Evolutionary conservation across 2,329 filamentous ascomycete genomes (phyloP).

Genomic region (Phyllosticta citribraziliensis): DNA sequence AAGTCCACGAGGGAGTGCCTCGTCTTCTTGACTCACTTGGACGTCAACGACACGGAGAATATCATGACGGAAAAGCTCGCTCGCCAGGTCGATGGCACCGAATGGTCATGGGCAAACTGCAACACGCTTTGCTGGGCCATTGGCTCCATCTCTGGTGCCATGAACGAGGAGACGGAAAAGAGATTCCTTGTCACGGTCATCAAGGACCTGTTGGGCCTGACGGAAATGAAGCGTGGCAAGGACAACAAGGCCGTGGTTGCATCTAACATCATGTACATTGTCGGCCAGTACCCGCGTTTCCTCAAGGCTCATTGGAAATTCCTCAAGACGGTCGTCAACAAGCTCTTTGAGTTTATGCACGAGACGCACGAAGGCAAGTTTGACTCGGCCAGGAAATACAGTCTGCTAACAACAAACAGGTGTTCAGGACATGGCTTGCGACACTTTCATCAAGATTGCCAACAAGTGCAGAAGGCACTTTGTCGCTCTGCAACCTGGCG

Average conservation of each 20-base stretch:
- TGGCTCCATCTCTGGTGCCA: slow-evolving; percentile 93
- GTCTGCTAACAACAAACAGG: slow-evolving; percentile 36
- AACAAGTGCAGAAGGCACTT: slow-evolving; percentile 97
- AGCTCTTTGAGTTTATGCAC: slow-evolving; percentile 99
- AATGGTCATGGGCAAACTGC: slow-evolving; percentile 99
- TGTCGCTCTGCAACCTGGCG: slow-evolving; percentile 87
- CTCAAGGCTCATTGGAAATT: slow-evolving; percentile 99
- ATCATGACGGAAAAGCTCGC: slow-evolving; percentile 99
- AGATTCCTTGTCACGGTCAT: slow-evolving; percentile 97
- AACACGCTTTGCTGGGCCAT: slow-evolving; percentile 99
- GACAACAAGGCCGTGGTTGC: slow-evolving; percentile 99
- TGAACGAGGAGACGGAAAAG: slow-evolving; percentile 99
- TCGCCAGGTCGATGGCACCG: slow-evolving; percentile 84
- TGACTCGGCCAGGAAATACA: background rate
- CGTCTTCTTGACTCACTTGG: slow-evolving; percentile 93
- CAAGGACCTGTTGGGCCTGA: slow-evolving; percentile 91
- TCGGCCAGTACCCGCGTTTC: slow-evolving; percentile 96
- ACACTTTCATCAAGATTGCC: slow-evolving; percentile 99
- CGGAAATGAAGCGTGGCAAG: slow-evolving; percentile 98
- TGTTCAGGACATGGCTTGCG: slow-evolving; percentile 99
- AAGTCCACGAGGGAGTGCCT: slow-evolving; percentile 97
- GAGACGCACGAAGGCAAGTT: slow-evolving; percentile 86
- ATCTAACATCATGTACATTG: slow-evolving; percentile 99
- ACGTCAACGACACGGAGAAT: slow-evolving; percentile 92
- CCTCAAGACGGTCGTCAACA: slow-evolving; percentile 98